Base-by-base conservation (phyloP, 148 eudicot species). In the Diospyros lotus region DNA sequence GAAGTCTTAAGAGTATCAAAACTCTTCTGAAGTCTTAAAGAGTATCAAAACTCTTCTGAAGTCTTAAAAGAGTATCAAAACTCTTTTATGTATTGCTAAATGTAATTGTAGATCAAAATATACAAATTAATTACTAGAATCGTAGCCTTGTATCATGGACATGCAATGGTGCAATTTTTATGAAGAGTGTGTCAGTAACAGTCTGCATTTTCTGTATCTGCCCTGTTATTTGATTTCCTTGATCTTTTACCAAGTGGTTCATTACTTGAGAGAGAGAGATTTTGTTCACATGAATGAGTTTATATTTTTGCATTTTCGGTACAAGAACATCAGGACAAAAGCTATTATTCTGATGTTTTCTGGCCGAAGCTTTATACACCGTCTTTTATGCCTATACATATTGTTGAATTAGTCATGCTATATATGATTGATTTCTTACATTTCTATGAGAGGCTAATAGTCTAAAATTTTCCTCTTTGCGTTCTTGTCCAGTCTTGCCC, bases 401-500 rank as follows among this genome's bases (percentile, higher is more conserved):
- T 56, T 6, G 9, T 18, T 51, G 4, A 15, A 6, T 39, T 28
- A 28, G 28, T 28, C 28, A 28, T 28, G 28, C 6, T 73, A 14
- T 48, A 41, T 50, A 48, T 70, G 38, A 42, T n/a, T 6, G 14
- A 44, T 11, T n/a, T 59, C 13, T 68, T 51, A 15, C 38, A 28
- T 28, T 61, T 18, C 46, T 50, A 67, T 11, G 18, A 15, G 46
- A 48, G 15, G 40, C 73, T 73, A 39, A 48, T 46, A 13, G 28
- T 6, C 10, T 40, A 40, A 39, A 51, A 64, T 74, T 28, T 51
- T 40, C 45, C 5, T 56, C 65, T 11, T 64, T 60, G 41, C 68
- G 28, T 4, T n/a, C 64, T 68, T 67, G 10, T 78, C 79, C 92
- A 90, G 96, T 74, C 88, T 90, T 82, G 97, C 93, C 41, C 97